A percentile compares a stretch with the other conserved stretches of the same genome.
These are phyloP conservation scores for Rhexocercosporidium sp. DNA, from an alignment of 2,329 filamentous ascomycete genomes.

Conservation along the genomic window DNA sequence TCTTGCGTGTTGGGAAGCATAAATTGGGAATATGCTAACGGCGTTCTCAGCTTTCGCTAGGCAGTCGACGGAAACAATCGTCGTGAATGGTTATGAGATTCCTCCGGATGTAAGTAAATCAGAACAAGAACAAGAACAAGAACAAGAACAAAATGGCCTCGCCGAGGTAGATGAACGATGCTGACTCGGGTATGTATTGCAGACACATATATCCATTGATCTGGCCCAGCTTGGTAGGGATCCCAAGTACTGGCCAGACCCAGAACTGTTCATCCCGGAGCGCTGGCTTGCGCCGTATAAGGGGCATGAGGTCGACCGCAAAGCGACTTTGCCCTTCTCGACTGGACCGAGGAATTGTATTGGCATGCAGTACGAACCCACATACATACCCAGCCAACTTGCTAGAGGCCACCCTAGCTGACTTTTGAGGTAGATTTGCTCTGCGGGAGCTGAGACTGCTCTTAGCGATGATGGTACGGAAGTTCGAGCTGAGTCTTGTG, in stretches of 20 bases:
- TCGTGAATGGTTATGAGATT: conserved; percentile 28
- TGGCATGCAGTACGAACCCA: conserved; percentile 35
- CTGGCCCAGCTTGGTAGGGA: conserved; percentile 16
- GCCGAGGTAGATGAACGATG: neutral
- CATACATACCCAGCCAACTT: too few species aligned
- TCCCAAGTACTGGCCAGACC: conserved; percentile 26
- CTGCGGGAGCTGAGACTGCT: conserved; percentile 38
- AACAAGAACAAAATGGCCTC: neutral
- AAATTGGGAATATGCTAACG: neutral
- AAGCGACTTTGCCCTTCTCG: conserved; percentile 39
- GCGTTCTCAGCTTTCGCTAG: conserved; percentile 21
- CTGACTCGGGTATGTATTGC: neutral
- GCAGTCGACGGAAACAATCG: conserved; percentile 13
- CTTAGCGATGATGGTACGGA: conserved; percentile 25
- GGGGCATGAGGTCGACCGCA: conserved; percentile 25
- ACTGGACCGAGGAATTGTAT: conserved; percentile 41
- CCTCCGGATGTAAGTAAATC: conserved; percentile 21
- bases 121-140: neutral
- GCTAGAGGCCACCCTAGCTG: neutral
- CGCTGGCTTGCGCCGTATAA: conserved; percentile 30
- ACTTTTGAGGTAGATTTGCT: conserved; percentile 22
- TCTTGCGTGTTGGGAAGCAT: neutral
- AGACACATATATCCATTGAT: conserved; percentile 19
- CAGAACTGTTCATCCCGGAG: conserved; percentile 31
- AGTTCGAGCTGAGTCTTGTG: conserved; percentile 29